Conservation (phyloP, 805 yeast genomes). For the Barnettozyma sucrosica region DNA sequence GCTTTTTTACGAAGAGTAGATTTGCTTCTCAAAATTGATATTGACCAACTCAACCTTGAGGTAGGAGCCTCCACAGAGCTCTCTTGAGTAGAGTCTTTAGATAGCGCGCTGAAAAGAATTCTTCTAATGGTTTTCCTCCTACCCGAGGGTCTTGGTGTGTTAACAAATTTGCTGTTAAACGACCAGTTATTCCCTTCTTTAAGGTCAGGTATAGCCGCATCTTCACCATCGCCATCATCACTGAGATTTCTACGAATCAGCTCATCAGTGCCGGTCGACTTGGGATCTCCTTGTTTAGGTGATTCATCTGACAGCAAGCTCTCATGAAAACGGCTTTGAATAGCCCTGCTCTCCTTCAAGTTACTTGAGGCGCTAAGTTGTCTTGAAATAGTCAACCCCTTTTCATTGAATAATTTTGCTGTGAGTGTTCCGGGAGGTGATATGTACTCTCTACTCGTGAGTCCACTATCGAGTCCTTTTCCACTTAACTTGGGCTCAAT, state of each 20-base stretch:
- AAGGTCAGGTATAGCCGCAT: neutral
- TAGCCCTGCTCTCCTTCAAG: neutral
- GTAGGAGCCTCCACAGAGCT: neutral
- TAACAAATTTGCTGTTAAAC: conserved; percentile 11
- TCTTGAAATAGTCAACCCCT: conserved; percentile 3
- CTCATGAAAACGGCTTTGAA: conserved; percentile 4
- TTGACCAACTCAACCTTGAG: conserved; percentile 13
- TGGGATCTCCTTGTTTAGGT: neutral
- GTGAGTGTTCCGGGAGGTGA: conserved; percentile 15
- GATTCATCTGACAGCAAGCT: neutral
- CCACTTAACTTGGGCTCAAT: neutral
- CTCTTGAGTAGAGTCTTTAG: conserved; percentile 4
- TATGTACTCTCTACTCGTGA: neutral
- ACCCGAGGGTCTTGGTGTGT: conserved; percentile 1
- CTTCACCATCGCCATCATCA: neutral
- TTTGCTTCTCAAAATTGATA: conserved; percentile 7
- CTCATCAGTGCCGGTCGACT: neutral
- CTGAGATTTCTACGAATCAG: neutral
- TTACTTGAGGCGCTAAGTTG: neutral
- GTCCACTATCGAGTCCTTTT: neutral
- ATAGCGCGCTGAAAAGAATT: conserved; percentile 15
- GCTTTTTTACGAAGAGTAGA: neutral
- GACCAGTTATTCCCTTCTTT: neutral
- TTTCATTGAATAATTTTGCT: conserved; percentile 8
- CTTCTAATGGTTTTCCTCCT: conserved; percentile 15